phyloP scores from a whole-genome alignment of 306 rosid genomes.

The Vigna angularis region DNA sequence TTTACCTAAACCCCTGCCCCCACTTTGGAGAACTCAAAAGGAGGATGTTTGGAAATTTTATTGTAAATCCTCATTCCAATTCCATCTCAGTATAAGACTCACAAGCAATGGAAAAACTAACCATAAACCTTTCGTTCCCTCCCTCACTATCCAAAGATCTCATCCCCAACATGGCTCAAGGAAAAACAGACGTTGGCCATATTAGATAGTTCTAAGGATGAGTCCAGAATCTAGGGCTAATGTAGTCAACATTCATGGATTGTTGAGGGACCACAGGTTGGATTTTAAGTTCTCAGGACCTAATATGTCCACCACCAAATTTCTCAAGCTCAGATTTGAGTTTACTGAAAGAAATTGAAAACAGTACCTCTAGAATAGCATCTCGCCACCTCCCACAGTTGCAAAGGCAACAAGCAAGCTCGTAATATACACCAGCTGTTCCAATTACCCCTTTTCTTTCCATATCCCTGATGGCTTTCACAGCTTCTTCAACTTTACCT shows the following conservation, averaged over 20 bases:
- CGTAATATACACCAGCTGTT: slow-evolving; percentile 77
- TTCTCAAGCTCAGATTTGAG: slow-evolving; percentile 18
- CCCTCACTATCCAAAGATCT: background rate
- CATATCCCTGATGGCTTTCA: slow-evolving; percentile 82
- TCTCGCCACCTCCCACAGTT: slow-evolving; percentile 88
- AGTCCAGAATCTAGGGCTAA: background rate
- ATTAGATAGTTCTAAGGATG: slow-evolving; percentile 7
- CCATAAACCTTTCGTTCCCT: background rate
- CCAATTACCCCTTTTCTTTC: slow-evolving; percentile 87
- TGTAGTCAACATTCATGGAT: slow-evolving; percentile 22
- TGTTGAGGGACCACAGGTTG: background rate
- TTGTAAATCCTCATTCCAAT: background rate
- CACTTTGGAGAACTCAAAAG: background rate
- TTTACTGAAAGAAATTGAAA: slow-evolving; percentile 2
- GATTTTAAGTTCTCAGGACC: slow-evolving; percentile 1
- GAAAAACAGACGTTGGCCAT: background rate
- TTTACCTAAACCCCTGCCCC: background rate
- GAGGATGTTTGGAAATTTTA: background rate
- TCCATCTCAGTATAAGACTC: background rate
- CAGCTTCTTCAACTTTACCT: slow-evolving; percentile 80
- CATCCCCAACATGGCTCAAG: background rate
- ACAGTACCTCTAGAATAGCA: slow-evolving; percentile 75
- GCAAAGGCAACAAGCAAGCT: slow-evolving; percentile 92
- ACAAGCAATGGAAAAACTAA: slow-evolving; percentile 1
- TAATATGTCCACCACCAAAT: background rate